These are phyloP conservation scores for Leucogyrophana mollusca DNA, from an alignment of 768 basidiomycete species.

Conservation along the genomic window DNA sequence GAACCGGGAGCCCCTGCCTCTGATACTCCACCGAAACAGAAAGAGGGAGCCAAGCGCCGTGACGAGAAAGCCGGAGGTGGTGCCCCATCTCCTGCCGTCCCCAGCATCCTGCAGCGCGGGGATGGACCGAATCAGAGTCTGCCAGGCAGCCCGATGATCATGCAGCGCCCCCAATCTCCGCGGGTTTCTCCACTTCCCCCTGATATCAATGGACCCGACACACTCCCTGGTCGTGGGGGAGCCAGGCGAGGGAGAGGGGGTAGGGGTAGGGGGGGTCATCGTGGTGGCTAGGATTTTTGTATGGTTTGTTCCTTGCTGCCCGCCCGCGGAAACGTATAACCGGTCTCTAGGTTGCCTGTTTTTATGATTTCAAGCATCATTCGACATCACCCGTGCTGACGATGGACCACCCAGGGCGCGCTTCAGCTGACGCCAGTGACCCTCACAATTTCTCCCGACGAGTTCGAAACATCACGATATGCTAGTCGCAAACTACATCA, in stretches of 20 bases:
- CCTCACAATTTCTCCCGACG: no score
- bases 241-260: slow-evolving; percentile 28
- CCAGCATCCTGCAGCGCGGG: slow-evolving; percentile 25
- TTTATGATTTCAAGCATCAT: no score
- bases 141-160: slow-evolving; percentile 6
- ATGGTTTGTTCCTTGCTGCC: not conserved
- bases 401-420: no score
- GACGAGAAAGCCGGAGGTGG: slow-evolving; percentile 9
- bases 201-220: slow-evolving; percentile 7
- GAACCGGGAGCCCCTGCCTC: slow-evolving; percentile 3
- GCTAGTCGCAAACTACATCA: no score
- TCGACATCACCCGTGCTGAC: no score
- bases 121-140: slow-evolving; percentile 7
- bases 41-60: slow-evolving; percentile 16
- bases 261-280: slow-evolving; percentile 28
- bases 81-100: slow-evolving; percentile 2
- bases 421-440: no score
- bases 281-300: slow-evolving; percentile 19
- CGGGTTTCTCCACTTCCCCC: not conserved
- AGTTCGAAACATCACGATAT: no score
- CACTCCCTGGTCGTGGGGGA: slow-evolving; percentile 19
- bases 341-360: no score
- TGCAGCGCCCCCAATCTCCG: slow-evolving; percentile 12
- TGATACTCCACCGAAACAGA: not conserved
- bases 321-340: no score